phyloP scores from a whole-genome alignment of 1,284 basidiomycete genomes.

The Apiotrichum mycotoxinovorans region DNA sequence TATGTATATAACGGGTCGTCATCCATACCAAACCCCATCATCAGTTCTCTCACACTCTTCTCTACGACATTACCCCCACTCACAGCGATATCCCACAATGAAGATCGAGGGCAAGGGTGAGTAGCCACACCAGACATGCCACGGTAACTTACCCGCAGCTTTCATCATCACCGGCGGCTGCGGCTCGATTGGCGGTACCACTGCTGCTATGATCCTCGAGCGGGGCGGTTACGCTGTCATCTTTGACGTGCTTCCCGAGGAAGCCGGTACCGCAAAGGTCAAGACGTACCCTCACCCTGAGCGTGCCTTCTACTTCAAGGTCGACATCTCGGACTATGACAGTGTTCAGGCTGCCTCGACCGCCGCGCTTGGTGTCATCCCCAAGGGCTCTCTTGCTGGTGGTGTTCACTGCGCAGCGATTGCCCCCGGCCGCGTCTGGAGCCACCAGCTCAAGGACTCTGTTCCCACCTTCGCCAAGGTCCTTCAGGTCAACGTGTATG shows the following conservation, averaged over 20 bases:
- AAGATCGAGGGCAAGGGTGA: constrained; percentile 17
- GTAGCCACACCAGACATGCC: neutral
- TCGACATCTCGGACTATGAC: constrained; percentile 20
- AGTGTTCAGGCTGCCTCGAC: constrained; percentile 10
- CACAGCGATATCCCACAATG: constrained; percentile 5
- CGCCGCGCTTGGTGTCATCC: constrained; percentile 16
- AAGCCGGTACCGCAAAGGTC: constrained; percentile 17
- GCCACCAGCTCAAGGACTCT: constrained; percentile 18
- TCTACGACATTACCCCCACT: neutral
- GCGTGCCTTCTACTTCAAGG: constrained; percentile 22
- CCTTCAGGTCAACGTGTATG: constrained; percentile 29
- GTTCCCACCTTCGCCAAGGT: constrained; percentile 24
- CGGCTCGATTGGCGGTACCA: constrained; percentile 26
- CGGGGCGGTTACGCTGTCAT: constrained; percentile 21
- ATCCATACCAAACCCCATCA: neutral
- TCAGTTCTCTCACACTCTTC: neutral
- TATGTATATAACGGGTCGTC: neutral
- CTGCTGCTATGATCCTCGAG: constrained; percentile 23
- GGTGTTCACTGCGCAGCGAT: constrained; percentile 35
- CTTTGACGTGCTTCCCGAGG: constrained; percentile 24
- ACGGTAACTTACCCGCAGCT: constrained; percentile 8
- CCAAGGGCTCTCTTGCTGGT: constrained; percentile 29
- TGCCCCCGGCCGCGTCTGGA: constrained; percentile 18
- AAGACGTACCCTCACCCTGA: constrained; percentile 21
- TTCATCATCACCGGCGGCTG: constrained; percentile 31